These are phyloP conservation scores for Naganishia antarctica DNA, from an alignment of 768 basidiomycete genomes.

Conservation along the genomic window DNA sequence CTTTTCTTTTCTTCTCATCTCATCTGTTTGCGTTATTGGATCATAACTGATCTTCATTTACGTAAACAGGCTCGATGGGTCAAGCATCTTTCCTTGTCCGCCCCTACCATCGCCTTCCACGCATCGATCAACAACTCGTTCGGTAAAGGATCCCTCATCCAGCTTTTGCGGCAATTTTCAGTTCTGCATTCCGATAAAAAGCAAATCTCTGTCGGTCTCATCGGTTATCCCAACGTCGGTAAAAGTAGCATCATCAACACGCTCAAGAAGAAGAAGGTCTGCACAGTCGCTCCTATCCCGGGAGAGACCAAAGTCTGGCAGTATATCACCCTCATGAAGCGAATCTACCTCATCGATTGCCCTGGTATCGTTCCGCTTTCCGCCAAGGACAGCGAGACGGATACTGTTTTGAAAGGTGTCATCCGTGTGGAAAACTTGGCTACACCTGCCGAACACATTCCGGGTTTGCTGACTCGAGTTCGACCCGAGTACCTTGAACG, in stretches of 20 bases:
- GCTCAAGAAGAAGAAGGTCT: constrained; percentile 95
- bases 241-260: constrained; percentile 98
- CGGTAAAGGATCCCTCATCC: constrained; percentile 96
- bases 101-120: constrained; percentile 96
- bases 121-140: constrained; percentile 99
- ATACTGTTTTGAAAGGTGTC: constrained; percentile 92
- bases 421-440: constrained; percentile 91
- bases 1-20: constrained; percentile 19
- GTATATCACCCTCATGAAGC: constrained; percentile 92
- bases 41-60: constrained; percentile 10
- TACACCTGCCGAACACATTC: constrained; percentile 86
- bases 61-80: constrained; percentile 78
- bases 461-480: constrained; percentile 80
- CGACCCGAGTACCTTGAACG: constrained; percentile 82
- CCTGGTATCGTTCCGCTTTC: constrained; percentile 96
- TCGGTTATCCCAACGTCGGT: constrained; percentile 97
- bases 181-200: constrained; percentile 97
- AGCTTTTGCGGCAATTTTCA: constrained; percentile 91
- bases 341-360: constrained; percentile 98
- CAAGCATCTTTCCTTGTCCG: constrained; percentile 86
- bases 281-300: constrained; percentile 90
- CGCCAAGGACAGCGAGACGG: constrained; percentile 79
- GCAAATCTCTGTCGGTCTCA: constrained; percentile 95
- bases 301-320: constrained; percentile 99
- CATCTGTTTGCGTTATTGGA: constrained; percentile 6